These are phyloP conservation scores for Fusarium albosuccineum DNA, from an alignment of 2,329 filamentous ascomycete genomes.

Conservation along the genomic window DNA sequence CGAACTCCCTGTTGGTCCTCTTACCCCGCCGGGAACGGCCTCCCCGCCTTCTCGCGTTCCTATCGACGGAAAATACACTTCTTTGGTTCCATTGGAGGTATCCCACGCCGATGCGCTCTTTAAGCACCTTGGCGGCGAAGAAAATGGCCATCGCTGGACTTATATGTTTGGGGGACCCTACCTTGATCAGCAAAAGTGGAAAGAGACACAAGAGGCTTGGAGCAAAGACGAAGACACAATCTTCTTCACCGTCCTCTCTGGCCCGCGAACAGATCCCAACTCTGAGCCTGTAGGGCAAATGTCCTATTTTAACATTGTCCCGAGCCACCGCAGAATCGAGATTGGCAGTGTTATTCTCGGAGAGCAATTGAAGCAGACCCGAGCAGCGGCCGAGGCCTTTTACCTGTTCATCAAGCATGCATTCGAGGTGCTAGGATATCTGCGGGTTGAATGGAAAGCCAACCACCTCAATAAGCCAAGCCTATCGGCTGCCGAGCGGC, in stretches of 20 bases:
- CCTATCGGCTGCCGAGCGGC: constrained; percentile 64
- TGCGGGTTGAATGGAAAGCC: constrained; percentile 75
- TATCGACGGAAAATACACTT: constrained; percentile 49
- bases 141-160: constrained; percentile 51
- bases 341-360: constrained; percentile 69
- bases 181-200: constrained; percentile 35
- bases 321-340: constrained; percentile 65
- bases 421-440: constrained; percentile 66
- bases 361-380: constrained; percentile 63
- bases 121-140: constrained; percentile 50
- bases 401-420: constrained; percentile 67
- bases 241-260: constrained; percentile 60
- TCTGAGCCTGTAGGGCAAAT: constrained; percentile 57
- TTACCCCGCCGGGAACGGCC: constrained; percentile 31
- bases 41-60: constrained; percentile 30
- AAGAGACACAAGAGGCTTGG: constrained; percentile 36
- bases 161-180: constrained; percentile 50
- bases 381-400: constrained; percentile 68
- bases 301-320: constrained; percentile 62
- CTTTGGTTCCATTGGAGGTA: constrained; percentile 46
- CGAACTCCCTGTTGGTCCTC: constrained; percentile 36
- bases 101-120: constrained; percentile 48
- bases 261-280: constrained; percentile 32
- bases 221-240: constrained; percentile 51
- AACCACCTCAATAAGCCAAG: constrained; percentile 68